A percentile compares a stretch with the other conserved stretches of the same genome.
Conservation (phyloP, 2,329 filamentous ascomycete species). For the Aspergillus pseudotamarii region DNA sequence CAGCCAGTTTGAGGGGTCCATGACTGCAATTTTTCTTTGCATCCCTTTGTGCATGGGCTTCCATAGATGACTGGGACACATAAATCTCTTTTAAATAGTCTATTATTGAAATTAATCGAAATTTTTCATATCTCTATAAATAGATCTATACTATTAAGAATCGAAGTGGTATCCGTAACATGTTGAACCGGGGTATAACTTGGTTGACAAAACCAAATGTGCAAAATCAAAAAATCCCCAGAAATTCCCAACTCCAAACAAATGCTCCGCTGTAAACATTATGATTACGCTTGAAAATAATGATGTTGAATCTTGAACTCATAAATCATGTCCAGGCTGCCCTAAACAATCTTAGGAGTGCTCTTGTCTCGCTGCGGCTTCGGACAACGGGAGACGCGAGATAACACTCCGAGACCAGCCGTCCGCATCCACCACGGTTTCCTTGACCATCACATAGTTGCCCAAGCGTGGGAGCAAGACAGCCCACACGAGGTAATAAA, state of each 20-base stretch:
- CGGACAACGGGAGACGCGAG: constrained; percentile 42
- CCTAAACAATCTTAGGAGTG: background rate
- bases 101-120: background rate
- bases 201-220: background rate
- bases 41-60: constrained; percentile 42
- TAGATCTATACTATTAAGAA: background rate
- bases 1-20: constrained; percentile 53
- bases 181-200: constrained; percentile 6
- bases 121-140: background rate
- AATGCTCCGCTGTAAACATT: constrained; percentile 15
- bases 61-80: constrained; percentile 52
- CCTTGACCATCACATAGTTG: constrained; percentile 57
- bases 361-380: background rate
- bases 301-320: constrained; percentile 22
- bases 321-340: constrained; percentile 4
- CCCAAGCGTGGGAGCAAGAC: constrained; percentile 49
- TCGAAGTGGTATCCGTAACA: constrained; percentile 3
- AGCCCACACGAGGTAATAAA: constrained; percentile 58
- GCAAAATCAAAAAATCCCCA: background rate
- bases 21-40: constrained; percentile 31
- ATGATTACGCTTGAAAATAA: constrained; percentile 13
- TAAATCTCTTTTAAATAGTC: background rate
- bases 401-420: constrained; percentile 66
- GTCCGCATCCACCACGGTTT: constrained; percentile 60
- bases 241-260: constrained; percentile 11